A percentile compares a stretch with the other conserved stretches of the same genome.
phyloP scores from a whole-genome alignment of 192 early-diverging fungal genomes.

The Lobosporangium transversale region DNA sequence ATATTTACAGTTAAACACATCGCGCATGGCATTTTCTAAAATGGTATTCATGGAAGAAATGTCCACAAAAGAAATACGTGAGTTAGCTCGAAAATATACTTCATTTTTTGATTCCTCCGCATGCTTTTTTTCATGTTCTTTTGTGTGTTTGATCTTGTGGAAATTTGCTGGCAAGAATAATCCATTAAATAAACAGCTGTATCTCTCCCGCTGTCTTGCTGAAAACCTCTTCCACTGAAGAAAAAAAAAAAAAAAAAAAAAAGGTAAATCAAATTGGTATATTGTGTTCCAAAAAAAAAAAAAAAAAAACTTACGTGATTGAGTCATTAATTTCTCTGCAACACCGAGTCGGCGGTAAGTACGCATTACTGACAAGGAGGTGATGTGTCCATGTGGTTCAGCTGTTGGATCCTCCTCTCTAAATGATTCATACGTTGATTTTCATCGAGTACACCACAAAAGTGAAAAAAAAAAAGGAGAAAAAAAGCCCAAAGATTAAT shows the following conservation, averaged over 20 bases:
- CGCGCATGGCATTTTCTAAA: constrained; percentile 78
- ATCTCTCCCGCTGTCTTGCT: constrained; percentile 24
- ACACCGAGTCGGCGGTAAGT: constrained; percentile 94
- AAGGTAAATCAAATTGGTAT: no score
- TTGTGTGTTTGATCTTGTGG: constrained; percentile 7
- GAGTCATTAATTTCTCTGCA: constrained; percentile 97
- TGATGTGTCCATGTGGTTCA: constrained; percentile 93
- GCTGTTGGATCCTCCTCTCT: constrained; percentile 88
- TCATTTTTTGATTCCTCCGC: no score
- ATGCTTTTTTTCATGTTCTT: background rate
- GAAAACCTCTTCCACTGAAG: constrained; percentile 16
- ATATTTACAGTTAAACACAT: constrained; percentile 86
- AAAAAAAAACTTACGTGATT: constrained; percentile 72
- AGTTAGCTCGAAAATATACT: no score
- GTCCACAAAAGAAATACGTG: background rate
- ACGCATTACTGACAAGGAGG: constrained; percentile 95
- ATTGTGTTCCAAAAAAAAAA: background rate
- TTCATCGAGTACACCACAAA: no score
- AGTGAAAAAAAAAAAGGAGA: constrained; percentile 13
- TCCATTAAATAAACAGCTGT: constrained; percentile 3
- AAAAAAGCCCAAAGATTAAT: no score
- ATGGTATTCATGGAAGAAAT: background rate
- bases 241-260: background rate
- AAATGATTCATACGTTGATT: constrained; percentile 9
- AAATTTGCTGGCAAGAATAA: constrained; percentile 19